Base-by-base conservation (phyloP, 306 rosid genomes). In the Quercus aquifolioides region DNA sequence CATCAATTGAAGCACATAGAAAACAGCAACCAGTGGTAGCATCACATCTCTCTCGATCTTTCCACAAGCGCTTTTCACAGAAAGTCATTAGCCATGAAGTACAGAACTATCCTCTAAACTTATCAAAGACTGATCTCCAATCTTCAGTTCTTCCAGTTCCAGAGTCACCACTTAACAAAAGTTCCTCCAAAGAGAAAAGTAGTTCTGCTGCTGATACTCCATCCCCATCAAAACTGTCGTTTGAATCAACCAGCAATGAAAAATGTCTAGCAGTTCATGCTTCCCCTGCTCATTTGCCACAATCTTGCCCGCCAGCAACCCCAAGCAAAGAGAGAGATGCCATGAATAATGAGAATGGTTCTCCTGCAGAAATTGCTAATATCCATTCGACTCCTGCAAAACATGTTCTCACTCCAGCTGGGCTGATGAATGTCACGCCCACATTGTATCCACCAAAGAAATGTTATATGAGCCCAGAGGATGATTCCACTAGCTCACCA, bases 381-480 rank as follows among this genome's bases (percentile, higher is more conserved):
- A 9, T 74, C 23, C 51, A 82, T 28, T 88, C 88, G 3, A 87
- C 92, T 73, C 96, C 97, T 26, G 88, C 57, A 74, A 90, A 89
- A 86, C 75, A 51, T 80, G 77, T 73, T 25, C 86, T 80, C 38
- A 92, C 91, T 60, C 94, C 97, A 9, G 76, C 78, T 33, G 83
- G 87, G 80, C 76, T 89, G 74, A 90, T 92, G 98, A 57, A 81
- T 58, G 86, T n/a, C 56, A 93, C 98, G 33, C 99, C 98, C 74
- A 85, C 14, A 25, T 87, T 5, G 20, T 75, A 18, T 33, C 77
- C 91, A 0, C 87, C 92, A 56, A 90, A 90, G 87, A 81, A 88
- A 86, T 64, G 73, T 76, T 72, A 43, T 59, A 91, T 84, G 93
- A 93, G 85, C 79, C 93, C 96, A 0, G 89, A 86, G 11, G 85